Percentiles rank a stretch among this genome's conserved stretches.
phyloP scores from a whole-genome alignment of 176 grass and related monocot species.

The Bromus sterilis region DNA sequence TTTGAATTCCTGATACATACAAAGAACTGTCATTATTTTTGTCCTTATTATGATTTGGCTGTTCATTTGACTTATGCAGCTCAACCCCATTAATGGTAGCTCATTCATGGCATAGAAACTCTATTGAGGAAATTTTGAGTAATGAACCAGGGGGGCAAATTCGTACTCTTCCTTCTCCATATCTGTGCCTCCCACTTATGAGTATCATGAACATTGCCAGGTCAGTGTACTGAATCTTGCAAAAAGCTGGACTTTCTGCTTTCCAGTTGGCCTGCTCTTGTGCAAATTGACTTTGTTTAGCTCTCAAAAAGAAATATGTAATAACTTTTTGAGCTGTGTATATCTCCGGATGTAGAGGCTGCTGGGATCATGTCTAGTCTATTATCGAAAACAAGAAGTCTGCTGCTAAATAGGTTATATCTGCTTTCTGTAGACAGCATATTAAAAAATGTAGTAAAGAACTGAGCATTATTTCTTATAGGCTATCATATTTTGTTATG shows the following conservation, averaged over 20 bases:
- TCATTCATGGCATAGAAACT: conserved; percentile 77
- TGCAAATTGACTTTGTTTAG: not conserved
- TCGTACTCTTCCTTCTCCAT: conserved; percentile 68
- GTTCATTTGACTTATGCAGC: conserved; percentile 36
- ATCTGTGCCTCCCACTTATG: conserved; percentile 86
- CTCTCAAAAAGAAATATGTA: not conserved
- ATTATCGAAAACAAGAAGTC: not conserved
- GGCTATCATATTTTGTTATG: not conserved
- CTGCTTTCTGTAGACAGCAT: not conserved
- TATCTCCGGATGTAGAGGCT: not conserved
- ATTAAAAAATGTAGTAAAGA: not conserved
- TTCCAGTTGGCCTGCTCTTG: not conserved
- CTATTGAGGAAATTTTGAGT: conserved; percentile 61
- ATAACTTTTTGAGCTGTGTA: not conserved
- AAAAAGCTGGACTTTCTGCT: not conserved
- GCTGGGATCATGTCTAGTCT: not conserved
- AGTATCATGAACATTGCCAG: conserved; percentile 90
- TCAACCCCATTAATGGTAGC: conserved; percentile 85
- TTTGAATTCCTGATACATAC: not conserved
- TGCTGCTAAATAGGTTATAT: not conserved
- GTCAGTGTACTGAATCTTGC: conserved; percentile 25
- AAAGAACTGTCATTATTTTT: not conserved
- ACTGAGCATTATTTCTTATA: not conserved
- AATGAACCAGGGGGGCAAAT: conserved; percentile 33
- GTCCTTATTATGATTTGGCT: conserved; percentile 7